phyloP scores from a whole-genome alignment of 805 yeast species.

The Lipomyces mesembrius region DNA sequence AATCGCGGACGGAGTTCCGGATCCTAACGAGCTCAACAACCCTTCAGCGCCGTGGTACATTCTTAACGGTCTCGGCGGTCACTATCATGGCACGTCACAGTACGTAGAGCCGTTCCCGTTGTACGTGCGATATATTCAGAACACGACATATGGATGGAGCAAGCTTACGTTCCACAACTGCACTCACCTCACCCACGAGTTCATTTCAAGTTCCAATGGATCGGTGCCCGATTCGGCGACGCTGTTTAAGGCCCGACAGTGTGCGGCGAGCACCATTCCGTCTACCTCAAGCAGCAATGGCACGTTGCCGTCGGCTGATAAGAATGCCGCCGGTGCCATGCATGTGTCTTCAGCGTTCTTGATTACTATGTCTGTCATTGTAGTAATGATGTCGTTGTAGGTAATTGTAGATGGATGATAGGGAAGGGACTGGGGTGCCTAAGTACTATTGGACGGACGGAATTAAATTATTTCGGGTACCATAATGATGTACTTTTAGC shows the following conservation, averaged over 20 bases:
- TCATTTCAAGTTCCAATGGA: constrained; percentile 41
- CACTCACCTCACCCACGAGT: constrained; percentile 45
- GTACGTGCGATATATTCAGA: constrained; percentile 25
- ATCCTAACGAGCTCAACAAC: constrained; percentile 42
- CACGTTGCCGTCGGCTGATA: neutral
- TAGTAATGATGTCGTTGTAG: neutral
- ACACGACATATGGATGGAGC: constrained; percentile 42
- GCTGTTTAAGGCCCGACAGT: constrained; percentile 38
- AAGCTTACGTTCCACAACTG: constrained; percentile 43
- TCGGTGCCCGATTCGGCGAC: constrained; percentile 42
- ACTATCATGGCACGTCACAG: constrained; percentile 42
- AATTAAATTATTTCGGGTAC: no score
- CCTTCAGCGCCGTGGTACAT: constrained; percentile 45
- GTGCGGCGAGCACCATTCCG: constrained; percentile 1
- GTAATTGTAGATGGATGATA: no score
- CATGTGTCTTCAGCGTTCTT: neutral
- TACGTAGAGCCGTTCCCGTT: constrained; percentile 18
- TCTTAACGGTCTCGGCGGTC: constrained; percentile 44
- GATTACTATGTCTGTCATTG: neutral
- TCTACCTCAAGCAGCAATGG: neutral
- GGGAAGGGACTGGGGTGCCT: no score
- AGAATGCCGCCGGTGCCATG: neutral
- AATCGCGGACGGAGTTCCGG: constrained; percentile 37
- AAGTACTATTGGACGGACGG: no score
- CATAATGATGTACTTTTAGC: no score